Percentiles rank a stretch among this genome's conserved stretches.
phyloP scores from a whole-genome alignment of 148 eudicot genomes.

The Mesembryanthemum crystallinum region DNA sequence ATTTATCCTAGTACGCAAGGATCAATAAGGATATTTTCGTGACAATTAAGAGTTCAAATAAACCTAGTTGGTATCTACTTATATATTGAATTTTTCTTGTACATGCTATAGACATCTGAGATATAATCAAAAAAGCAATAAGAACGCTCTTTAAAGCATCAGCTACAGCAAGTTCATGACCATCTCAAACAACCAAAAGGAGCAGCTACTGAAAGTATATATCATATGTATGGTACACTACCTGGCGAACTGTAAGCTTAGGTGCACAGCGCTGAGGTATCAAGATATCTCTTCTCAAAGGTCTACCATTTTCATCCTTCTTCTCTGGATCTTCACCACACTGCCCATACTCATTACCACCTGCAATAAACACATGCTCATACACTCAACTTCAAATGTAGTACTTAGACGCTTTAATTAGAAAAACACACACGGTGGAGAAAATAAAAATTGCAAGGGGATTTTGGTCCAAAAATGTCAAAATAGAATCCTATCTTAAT shows the following conservation, averaged over 20 bases:
- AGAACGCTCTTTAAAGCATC: neutral
- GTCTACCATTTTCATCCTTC: conserved; percentile 72
- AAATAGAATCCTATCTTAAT: neutral
- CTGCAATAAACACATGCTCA: conserved; percentile 30
- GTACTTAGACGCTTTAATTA: conserved; percentile 1
- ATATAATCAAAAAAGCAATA: too few species aligned
- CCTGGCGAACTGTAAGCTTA: conserved; percentile 91
- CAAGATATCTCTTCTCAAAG: conserved; percentile 82
- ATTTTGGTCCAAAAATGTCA: neutral
- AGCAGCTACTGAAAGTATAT: neutral
- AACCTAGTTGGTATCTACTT: neutral
- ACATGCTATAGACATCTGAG: neutral
- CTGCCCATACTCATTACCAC: conserved; percentile 99
- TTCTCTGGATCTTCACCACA: conserved; percentile 96
- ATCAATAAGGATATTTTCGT: too few species aligned
- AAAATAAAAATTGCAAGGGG: neutral
- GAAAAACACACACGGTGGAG: neutral
- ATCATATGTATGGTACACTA: conserved; percentile 12
- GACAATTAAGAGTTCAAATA: too few species aligned
- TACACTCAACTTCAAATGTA: conserved; percentile 8
- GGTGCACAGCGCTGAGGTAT: conserved; percentile 91
- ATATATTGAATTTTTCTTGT: neutral
- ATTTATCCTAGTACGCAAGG: too few species aligned
- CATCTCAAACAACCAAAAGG: neutral
- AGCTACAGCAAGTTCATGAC: neutral